These are phyloP conservation scores for Vararia minispora DNA, from an alignment of 768 basidiomycete genomes.

Conservation along the genomic window DNA sequence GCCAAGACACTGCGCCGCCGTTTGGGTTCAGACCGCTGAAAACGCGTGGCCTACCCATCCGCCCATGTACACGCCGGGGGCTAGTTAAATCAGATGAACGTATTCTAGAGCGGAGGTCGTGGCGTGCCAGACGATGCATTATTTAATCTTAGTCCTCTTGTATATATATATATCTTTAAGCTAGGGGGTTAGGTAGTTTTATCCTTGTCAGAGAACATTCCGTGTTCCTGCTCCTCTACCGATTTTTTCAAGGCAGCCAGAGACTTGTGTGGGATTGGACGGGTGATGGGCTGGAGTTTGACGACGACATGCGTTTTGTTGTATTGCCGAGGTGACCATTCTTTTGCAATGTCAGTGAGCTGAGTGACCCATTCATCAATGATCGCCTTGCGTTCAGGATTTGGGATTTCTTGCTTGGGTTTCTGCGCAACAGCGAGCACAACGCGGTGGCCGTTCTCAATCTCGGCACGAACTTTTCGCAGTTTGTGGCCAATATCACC, in stretches of 20 bases:
- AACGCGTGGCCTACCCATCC: conserved; percentile 13
- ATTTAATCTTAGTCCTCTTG: neutral
- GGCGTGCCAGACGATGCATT: too few species aligned
- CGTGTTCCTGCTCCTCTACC: too few species aligned
- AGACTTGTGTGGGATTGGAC: conserved; percentile 10
- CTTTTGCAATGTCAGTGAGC: conserved; percentile 17
- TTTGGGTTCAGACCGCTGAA: conserved; percentile 10
- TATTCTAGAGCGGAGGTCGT: too few species aligned
- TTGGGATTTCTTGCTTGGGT: conserved; percentile 14
- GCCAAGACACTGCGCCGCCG: neutral
- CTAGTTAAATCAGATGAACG: too few species aligned
- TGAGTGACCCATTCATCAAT: conserved; percentile 12
- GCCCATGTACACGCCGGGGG: too few species aligned
- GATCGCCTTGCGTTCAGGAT: too few species aligned
- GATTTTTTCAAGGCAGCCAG: neutral
- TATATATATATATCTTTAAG: neutral
- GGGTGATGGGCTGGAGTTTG: conserved; percentile 8
- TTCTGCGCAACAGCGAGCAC: conserved; percentile 20
- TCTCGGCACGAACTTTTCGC: conserved; percentile 19
- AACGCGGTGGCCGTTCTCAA: conserved; percentile 21
- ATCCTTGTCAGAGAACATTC: too few species aligned
- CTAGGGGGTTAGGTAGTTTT: neutral
- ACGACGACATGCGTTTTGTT: conserved; percentile 5
- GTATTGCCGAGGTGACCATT: conserved; percentile 11
- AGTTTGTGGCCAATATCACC: conserved; percentile 27